A percentile compares a stretch with the other conserved stretches of the same genome.
These are phyloP conservation scores for Colletotrichum sp. DNA, from an alignment of 2,329 filamentous ascomycete genomes.

Conservation along the genomic window DNA sequence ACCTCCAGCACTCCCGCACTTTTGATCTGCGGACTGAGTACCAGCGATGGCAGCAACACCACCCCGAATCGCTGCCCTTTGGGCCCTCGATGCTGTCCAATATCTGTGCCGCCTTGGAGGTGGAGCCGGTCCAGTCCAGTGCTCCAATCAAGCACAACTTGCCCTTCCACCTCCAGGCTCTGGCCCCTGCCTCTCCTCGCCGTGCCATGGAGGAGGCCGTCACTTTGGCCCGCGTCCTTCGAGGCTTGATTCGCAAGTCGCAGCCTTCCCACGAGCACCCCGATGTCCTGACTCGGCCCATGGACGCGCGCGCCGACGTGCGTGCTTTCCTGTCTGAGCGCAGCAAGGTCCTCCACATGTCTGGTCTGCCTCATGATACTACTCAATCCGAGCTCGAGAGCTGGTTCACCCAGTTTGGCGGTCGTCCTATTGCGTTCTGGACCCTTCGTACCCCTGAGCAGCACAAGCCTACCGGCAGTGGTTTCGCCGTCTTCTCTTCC, in stretches of 20 bases:
- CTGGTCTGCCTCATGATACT: slow-evolving; percentile 94
- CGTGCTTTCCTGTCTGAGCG: slow-evolving; percentile 94
- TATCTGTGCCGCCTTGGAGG: slow-evolving; percentile 97
- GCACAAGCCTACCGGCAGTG: slow-evolving; percentile 98
- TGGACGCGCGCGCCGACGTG: slow-evolving; percentile 96
- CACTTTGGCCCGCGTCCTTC: slow-evolving; percentile 89
- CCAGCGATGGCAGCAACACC: slow-evolving; percentile 97
- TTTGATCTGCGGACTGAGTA: slow-evolving; percentile 98
- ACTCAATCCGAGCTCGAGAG: slow-evolving; percentile 98
- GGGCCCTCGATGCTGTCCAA: slow-evolving; percentile 95
- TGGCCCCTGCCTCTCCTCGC: slow-evolving; percentile 92
- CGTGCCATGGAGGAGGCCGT: slow-evolving; percentile 98
- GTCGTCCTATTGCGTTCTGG: slow-evolving; percentile 98
- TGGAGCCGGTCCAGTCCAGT: slow-evolving; percentile 96
- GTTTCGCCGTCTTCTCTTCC: slow-evolving; percentile 97
- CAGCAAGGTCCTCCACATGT: slow-evolving; percentile 98
- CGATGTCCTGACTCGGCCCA: slow-evolving; percentile 91
- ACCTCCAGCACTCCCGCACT: slow-evolving; percentile 95
- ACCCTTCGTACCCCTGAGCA: slow-evolving; percentile 96
- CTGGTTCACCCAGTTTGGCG: slow-evolving; percentile 99
- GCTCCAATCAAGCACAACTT: slow-evolving; percentile 99
- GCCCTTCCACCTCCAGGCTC: slow-evolving; percentile 94
- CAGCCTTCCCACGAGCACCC: slow-evolving; percentile 93
- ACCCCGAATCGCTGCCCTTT: slow-evolving; percentile 96
- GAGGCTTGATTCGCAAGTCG: slow-evolving; percentile 93